Percentiles rank a stretch among this genome's conserved stretches.
Evolutionary conservation across 495 filamentous ascomycete genomes (phyloP).

Genomic region (Tuber brumale): DNA sequence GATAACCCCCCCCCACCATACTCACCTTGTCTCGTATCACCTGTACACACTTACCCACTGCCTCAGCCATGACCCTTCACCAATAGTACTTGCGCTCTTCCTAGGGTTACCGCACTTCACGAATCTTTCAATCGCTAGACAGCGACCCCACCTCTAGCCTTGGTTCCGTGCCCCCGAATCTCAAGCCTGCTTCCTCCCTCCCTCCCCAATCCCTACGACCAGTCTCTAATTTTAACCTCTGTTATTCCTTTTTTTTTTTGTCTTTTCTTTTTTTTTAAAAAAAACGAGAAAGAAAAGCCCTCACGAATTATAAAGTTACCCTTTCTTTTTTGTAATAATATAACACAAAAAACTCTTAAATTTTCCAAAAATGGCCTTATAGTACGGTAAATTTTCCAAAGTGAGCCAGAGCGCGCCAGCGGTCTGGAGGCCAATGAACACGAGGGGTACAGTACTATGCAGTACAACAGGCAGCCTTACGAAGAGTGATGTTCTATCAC

Average conservation of each 20-base stretch:
- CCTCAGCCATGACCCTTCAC: not conserved
- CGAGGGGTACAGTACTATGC: not conserved
- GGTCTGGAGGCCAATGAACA: not conserved
- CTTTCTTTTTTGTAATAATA: not conserved
- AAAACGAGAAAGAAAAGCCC: not conserved
- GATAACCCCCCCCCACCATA: not conserved
- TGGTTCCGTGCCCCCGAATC: not conserved
- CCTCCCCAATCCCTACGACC: not conserved
- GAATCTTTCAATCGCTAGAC: not conserved
- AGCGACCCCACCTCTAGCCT: not conserved
- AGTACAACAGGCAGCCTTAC: not conserved
- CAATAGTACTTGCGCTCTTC: not conserved
- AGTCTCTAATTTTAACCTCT: not conserved
- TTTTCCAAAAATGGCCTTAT: not conserved
- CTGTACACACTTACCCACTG: not conserved
- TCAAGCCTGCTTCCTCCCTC: not conserved
- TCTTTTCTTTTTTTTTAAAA: too few relatives aligned
- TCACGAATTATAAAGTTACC: not conserved
- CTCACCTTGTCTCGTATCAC: not conserved
- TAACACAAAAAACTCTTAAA: not conserved
- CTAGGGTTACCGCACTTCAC: not conserved
- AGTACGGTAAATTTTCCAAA: too few relatives aligned
- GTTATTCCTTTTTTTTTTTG: not conserved
- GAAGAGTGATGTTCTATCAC: not conserved
- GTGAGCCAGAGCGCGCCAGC: not conserved